Evolutionary conservation across 306 rosid genomes (phyloP).

Genomic region (Gastrolobium villosum): DNA sequence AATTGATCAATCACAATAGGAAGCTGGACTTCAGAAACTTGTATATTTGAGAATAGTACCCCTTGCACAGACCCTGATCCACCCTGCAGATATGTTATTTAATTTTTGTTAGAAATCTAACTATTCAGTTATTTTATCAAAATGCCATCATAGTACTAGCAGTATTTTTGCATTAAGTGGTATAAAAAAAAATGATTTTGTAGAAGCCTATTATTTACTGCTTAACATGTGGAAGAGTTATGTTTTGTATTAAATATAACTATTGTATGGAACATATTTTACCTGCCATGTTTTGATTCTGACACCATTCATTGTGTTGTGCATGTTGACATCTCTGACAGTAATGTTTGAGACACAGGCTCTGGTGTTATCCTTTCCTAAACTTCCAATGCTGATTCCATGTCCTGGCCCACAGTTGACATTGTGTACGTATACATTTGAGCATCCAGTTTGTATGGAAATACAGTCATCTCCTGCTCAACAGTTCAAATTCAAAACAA

Average conservation of each 20-base stretch:
- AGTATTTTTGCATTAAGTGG: too few relatives aligned
- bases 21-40: slow-evolving; percentile 83
- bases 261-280: slow-evolving; percentile 33
- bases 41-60: slow-evolving; percentile 87
- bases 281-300: slow-evolving; percentile 99
- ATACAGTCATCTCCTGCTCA: slow-evolving; percentile 91
- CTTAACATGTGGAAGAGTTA: background rate
- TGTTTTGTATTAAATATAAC: slow-evolving; percentile 5
- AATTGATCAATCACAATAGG: slow-evolving; percentile 96
- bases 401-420: slow-evolving; percentile 98
- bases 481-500: slow-evolving; percentile 37
- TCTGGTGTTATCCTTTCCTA: slow-evolving; percentile 86
- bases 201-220: background rate
- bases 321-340: slow-evolving; percentile 79
- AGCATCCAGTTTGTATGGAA: slow-evolving; percentile 97
- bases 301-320: slow-evolving; percentile 93
- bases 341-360: slow-evolving; percentile 99
- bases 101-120: slow-evolving; percentile 23
- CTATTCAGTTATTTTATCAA: background rate
- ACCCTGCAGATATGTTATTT: slow-evolving; percentile 67
- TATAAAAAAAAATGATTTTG: too few relatives aligned
- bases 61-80: slow-evolving; percentile 95
- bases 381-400: slow-evolving; percentile 97
- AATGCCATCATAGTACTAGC: too few relatives aligned
- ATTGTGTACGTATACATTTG: slow-evolving; percentile 84